A percentile compares a stretch with the other conserved stretches of the same genome.
phyloP scores from a whole-genome alignment of 768 basidiomycete species.

The Rhodotorula kratochvilovae region DNA sequence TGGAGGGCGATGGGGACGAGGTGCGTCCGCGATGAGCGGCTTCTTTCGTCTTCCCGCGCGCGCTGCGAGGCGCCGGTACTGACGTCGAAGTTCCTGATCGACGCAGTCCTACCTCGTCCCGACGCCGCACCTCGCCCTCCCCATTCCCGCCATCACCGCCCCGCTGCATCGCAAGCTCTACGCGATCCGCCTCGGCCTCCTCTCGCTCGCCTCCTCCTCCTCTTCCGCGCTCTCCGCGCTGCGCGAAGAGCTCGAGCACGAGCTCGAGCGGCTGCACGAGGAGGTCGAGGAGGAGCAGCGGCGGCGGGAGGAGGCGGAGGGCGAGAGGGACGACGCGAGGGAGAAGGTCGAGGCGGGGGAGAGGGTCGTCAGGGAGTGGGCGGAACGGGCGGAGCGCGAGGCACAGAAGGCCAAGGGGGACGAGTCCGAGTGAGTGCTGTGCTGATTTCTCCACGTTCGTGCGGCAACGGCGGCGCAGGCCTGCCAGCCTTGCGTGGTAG shows the following conservation, averaged over 20 bases:
- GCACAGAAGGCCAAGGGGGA: slow-evolving; percentile 1
- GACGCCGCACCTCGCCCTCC: slow-evolving; percentile 8
- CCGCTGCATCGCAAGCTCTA: slow-evolving; percentile 25
- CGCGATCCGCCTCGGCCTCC: slow-evolving; percentile 17
- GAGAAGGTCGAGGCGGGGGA: not conserved
- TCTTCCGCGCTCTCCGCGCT: not conserved
- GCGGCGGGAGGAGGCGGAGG: not conserved
- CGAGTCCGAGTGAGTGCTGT: slow-evolving; percentile 12
- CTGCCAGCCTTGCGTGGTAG: too few species aligned
- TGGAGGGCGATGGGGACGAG: slow-evolving; percentile 5
- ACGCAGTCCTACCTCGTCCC: slow-evolving; percentile 19
- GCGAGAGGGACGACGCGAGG: not conserved
- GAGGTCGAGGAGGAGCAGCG: not conserved
- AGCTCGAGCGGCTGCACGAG: not conserved
- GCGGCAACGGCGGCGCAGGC: too few species aligned
- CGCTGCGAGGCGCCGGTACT: not conserved
- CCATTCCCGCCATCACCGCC: slow-evolving; percentile 1
- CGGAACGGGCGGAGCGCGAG: not conserved
- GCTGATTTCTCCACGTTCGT: too few species aligned
- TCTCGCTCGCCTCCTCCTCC: not conserved
- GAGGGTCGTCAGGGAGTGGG: slow-evolving; percentile 22
- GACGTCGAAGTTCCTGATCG: not conserved
- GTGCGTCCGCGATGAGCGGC: not conserved
- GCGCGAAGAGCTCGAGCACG: slow-evolving; percentile 13
- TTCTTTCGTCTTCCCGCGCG: not conserved